Base-by-base conservation (phyloP, 2,329 filamentous ascomycete genomes). In the Diaporthe capsici region DNA sequence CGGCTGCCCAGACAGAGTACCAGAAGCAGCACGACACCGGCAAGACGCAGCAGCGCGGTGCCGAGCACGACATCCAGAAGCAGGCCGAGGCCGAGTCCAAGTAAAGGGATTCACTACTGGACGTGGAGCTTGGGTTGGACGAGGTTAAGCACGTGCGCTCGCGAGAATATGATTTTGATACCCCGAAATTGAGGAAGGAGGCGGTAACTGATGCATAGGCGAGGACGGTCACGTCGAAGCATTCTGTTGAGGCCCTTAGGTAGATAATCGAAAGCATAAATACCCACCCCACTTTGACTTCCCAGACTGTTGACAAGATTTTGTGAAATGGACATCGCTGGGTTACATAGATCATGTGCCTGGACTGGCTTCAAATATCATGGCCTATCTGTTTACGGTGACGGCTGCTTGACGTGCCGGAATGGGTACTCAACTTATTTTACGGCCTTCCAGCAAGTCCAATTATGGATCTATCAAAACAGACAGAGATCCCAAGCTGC, bases 11-110 rank as follows among this genome's bases (percentile, higher is more conserved):
- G 87, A 83, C 87, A 65, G 90, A 91, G 82, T 94, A 92, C 81
- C 87, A 94, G 83, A 83, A 88, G 79, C 87, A 93, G 84, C 95
- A 97, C 81, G 95, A 97, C 80, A 86, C 91, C 78, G 96, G 95
- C 78, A 98, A 84, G 92, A 94, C 94, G 28, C 89, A 91, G 81
- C 94, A 98, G 89, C 90, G 95, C 28, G 94, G 95, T 68, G 95
- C 93, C 1, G 95, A 98, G 89, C 86, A 89, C 51, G 95, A 98
- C 81, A 89, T 98, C 74, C 86, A 93, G 84, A 96, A 95, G 90
- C 87, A 94, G 87, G 90, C 87, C 0, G 88, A 91, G 78, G 87
- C 88, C 39, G 71, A 61, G 25, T 20, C 49, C 39, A 51, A 75
- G 49, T 47, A 42, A 22, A 2, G 7, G n/a, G 2, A 15, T 15